These are phyloP conservation scores for Fusarium circinatum DNA, from an alignment of 2,329 filamentous ascomycete genomes.

Conservation along the genomic window DNA sequence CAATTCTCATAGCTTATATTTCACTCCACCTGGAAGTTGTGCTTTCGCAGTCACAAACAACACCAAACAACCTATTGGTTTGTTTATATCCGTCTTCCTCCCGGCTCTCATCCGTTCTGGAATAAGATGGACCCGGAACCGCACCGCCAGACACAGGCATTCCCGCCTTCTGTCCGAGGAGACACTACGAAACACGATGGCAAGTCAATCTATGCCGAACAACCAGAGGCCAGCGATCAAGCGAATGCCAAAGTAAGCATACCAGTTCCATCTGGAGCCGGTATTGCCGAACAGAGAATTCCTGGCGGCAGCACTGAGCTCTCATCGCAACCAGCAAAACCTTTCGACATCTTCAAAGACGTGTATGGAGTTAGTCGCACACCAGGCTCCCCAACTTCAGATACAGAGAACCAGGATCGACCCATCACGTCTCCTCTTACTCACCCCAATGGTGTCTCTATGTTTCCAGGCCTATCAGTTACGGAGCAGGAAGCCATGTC, in stretches of 20 bases:
- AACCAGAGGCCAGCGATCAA: neutral
- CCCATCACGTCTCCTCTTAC: slow-evolving; percentile 46
- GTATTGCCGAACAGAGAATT: neutral
- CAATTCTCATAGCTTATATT: neutral
- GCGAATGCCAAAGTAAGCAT: neutral
- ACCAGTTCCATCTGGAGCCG: neutral
- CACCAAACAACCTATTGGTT: neutral
- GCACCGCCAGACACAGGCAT: slow-evolving; percentile 13
- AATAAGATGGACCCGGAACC: slow-evolving; percentile 21
- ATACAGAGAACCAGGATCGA: neutral
- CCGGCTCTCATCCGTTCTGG: slow-evolving; percentile 10
- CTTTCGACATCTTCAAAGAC: slow-evolving; percentile 4
- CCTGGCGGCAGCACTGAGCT: neutral
- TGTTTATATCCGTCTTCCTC: slow-evolving; percentile 31
- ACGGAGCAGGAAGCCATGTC: slow-evolving; percentile 51
- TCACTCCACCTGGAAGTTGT: neutral
- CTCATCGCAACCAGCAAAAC: neutral
- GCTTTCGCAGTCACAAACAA: neutral
- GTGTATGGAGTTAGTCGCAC: neutral
- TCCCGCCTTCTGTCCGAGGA: slow-evolving; percentile 8
- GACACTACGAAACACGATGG: slow-evolving; percentile 8
- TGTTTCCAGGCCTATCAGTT: slow-evolving; percentile 51
- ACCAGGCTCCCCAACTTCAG: neutral
- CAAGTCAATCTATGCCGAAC: neutral
- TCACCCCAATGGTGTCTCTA: slow-evolving; percentile 51